Percentiles rank a stretch among this genome's conserved stretches.
phyloP scores from a whole-genome alignment of 78 protist species.

The Ministeria vibrans region DNA sequence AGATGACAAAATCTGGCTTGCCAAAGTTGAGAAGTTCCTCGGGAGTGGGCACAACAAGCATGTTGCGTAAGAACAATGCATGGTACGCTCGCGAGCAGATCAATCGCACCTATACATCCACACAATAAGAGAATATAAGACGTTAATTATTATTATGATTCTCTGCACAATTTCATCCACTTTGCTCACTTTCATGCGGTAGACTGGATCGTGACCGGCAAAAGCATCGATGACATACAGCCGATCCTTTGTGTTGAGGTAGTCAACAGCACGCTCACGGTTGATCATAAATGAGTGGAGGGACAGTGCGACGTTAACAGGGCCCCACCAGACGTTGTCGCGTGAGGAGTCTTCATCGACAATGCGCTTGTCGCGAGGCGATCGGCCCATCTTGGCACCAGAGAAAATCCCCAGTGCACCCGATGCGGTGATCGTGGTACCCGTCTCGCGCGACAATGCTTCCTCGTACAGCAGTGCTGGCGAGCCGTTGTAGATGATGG shows the following conservation, averaged over 20 bases:
- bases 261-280: conserved; percentile 86
- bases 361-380: conserved; percentile 79
- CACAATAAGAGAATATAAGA: too few species aligned
- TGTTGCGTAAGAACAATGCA: conserved; percentile 86
- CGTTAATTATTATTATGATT: too few species aligned
- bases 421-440: conserved; percentile 17
- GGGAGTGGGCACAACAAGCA: conserved; percentile 82
- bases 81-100: conserved; percentile 81
- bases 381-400: conserved; percentile 79
- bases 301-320: conserved; percentile 68
- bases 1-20: conserved; percentile 81
- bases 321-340: conserved; percentile 82
- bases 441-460: conserved; percentile 60
- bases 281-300: conserved; percentile 54
- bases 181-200: conserved; percentile 79
- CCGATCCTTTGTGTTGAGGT: conserved; percentile 71
- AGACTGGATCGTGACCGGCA: conserved; percentile 78
- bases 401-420: conserved; percentile 73
- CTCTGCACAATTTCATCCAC: too few species aligned
- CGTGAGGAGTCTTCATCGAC: conserved; percentile 44
- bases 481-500: conserved; percentile 47
- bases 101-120: conserved; percentile 79
- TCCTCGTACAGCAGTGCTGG: conserved; percentile 68
- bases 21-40: conserved; percentile 66
- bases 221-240: conserved; percentile 81